Evolutionary conservation across 2,329 filamentous ascomycete genomes (phyloP), one percentile per base, ranked within the genome.

Genomic region (Chrysoporthe puriensis): DNA sequence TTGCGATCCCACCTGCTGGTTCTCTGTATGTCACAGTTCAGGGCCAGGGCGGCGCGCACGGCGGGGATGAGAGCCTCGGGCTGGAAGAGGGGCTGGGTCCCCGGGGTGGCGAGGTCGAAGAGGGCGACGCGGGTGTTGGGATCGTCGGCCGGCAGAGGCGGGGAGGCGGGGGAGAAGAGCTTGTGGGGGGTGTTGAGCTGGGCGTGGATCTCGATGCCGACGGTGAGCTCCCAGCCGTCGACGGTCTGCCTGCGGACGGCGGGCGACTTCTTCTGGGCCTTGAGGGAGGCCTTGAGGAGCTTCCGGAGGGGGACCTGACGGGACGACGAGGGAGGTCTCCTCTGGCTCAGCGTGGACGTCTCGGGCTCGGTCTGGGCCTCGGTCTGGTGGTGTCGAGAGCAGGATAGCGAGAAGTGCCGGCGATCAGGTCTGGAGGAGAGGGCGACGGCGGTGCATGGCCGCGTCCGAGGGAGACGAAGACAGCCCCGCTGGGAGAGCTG

Each of bases 181-280:
- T 99, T 99, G 75, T 86, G 85, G 4, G 87, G 84, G 0, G 94
- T 96, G 79, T 98, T 97, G 74, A 99, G 85, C 79, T 98, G 95
- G 26, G 96, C 96, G 77, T 99, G 96, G 71, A 99, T 96, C 81
- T 99, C 96, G 73, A 99, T 94, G 70, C 96, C 96, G 40, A 98
- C 93, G 0, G 95, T 97, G 74, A 98, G 83, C 78, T 97, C 93
- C 96, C 96, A 99, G 44, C 90, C 89, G 6, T 84, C 80, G 0
- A 87, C 86, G 21, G 81, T 84, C 76, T 88, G 86, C 60, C 78
- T 80, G 69, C 77, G 77, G 40, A 73, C 75, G 71, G 84, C 84
- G 62, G 79, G 78, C 70, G 82, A 81, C 70, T 82, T 83, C 72
- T 79, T 80, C 67, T 81, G 78, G 70, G 78, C 84, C 82, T 78